phyloP scores from a whole-genome alignment of 202 grass and related monocot species.

The Panicum hallii region DNA sequence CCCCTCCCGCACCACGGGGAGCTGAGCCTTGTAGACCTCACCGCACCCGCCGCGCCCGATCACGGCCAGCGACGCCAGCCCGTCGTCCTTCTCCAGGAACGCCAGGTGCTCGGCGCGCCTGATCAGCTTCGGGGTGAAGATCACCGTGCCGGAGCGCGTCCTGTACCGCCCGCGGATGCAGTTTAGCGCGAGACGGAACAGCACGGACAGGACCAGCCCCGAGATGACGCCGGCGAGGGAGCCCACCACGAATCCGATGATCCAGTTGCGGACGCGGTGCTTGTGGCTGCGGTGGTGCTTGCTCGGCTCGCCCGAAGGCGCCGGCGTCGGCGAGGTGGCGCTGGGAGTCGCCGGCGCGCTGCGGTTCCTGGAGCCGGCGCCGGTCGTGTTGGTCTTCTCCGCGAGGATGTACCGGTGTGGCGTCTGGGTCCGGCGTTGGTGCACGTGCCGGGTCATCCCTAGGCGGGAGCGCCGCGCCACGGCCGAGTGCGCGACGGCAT shows the following conservation, averaged over 20 bases:
- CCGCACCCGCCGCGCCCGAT: constrained; percentile 85
- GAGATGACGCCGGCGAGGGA: constrained; percentile 56
- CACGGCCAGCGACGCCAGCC: constrained; percentile 57
- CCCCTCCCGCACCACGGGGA: constrained; percentile 47
- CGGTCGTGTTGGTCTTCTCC: neutral
- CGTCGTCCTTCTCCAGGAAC: constrained; percentile 86
- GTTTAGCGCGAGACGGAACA: constrained; percentile 77
- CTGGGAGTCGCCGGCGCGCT: neutral
- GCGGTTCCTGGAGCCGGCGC: neutral
- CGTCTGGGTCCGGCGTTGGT: constrained; percentile 11
- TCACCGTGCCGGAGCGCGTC: constrained; percentile 40
- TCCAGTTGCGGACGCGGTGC: constrained; percentile 64
- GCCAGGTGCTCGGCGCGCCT: constrained; percentile 53
- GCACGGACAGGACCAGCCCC: constrained; percentile 47
- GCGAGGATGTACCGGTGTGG: constrained; percentile 49
- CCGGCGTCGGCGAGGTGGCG: neutral
- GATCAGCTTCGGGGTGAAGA: constrained; percentile 88
- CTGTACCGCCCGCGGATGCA: constrained; percentile 68
- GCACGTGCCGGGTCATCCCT: constrained; percentile 9
- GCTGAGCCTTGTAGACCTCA: constrained; percentile 81
- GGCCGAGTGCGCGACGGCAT: neutral
- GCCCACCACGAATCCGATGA: constrained; percentile 68
- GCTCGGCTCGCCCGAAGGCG: neutral
- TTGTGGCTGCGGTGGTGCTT: constrained; percentile 35
- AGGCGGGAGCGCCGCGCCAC: constrained; percentile 5